Evolutionary conservation across 2,329 filamentous ascomycete genomes (phyloP).

Genomic region (Plenodomus tracheiphilus): DNA sequence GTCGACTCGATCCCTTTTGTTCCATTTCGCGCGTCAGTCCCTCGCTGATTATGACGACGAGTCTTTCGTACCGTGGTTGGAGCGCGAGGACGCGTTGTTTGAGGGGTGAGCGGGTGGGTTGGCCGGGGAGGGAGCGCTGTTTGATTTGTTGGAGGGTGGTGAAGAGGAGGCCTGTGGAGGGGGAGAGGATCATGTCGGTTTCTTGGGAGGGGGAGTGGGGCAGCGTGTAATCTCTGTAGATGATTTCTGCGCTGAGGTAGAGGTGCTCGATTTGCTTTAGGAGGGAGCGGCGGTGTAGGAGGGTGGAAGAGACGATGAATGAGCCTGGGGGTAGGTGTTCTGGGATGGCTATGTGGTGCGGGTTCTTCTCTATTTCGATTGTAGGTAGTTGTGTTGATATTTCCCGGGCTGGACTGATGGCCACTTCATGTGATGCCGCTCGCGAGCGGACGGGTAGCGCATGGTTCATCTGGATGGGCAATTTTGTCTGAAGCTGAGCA

Average conservation of each 20-base stretch:
- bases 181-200: conserved; percentile 74
- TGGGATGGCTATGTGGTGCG: conserved; percentile 33
- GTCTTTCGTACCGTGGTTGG: conserved; percentile 64
- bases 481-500: background rate
- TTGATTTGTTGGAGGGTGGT: conserved; percentile 73
- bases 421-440: background rate
- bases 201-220: conserved; percentile 50
- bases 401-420: background rate
- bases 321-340: conserved; percentile 29
- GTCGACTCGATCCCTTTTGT: conserved; percentile 18
- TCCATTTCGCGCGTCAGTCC: conserved; percentile 34
- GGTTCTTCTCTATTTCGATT: background rate
- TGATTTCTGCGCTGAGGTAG: conserved; percentile 56
- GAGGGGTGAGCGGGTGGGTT: conserved; percentile 46
- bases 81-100: conserved; percentile 59
- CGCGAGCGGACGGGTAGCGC: background rate
- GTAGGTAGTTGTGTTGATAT: background rate
- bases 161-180: conserved; percentile 68
- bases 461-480: background rate
- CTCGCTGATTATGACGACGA: conserved; percentile 69
- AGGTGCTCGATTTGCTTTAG: conserved; percentile 55
- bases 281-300: conserved; percentile 51
- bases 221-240: conserved; percentile 63
- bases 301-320: conserved; percentile 59
- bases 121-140: conserved; percentile 71